Evolutionary conservation across 1,139 yeast genomes (phyloP).

Genomic region (Magnusiomyces fungicola): DNA sequence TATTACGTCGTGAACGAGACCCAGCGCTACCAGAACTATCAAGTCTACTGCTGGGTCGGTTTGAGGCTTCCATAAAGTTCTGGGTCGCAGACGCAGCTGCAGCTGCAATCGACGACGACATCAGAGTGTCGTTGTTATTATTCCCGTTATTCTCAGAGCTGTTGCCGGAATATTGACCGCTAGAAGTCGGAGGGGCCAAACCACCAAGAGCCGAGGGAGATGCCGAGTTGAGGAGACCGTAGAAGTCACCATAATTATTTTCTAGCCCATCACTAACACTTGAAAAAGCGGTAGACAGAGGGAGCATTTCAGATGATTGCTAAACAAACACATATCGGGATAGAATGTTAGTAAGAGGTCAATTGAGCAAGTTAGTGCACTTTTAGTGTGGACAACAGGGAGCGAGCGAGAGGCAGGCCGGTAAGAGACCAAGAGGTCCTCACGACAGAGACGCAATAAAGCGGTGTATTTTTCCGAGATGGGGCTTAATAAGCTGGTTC

Average conservation of each 20-base stretch:
- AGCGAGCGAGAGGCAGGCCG: too few species aligned
- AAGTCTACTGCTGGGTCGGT: slow-evolving; percentile 9
- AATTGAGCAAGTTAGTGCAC: too few species aligned
- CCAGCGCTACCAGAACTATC: slow-evolving; percentile 16
- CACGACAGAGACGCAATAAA: too few species aligned
- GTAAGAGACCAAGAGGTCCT: too few species aligned
- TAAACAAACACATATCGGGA: too few species aligned
- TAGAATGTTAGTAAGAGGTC: too few species aligned
- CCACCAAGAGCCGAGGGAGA: background rate
- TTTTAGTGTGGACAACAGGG: too few species aligned
- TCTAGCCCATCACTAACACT: background rate
- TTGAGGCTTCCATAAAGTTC: slow-evolving; percentile 6
- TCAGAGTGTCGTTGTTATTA: too few species aligned
- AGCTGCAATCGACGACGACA: background rate
- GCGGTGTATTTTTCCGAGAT: too few species aligned
- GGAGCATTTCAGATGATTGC: background rate
- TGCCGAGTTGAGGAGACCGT: slow-evolving; percentile 1
- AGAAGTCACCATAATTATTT: slow-evolving; percentile 5
- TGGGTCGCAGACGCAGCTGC: slow-evolving; percentile 7
- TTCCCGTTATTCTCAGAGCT: background rate
- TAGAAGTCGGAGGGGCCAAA: background rate
- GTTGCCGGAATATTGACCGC: background rate
- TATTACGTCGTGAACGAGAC: slow-evolving; percentile 21
- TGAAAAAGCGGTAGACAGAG: background rate
- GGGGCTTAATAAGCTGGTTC: too few species aligned